Base-by-base conservation (phyloP, 2,329 filamentous ascomycete genomes). In the Fusarium sterilihyphosum region DNA sequence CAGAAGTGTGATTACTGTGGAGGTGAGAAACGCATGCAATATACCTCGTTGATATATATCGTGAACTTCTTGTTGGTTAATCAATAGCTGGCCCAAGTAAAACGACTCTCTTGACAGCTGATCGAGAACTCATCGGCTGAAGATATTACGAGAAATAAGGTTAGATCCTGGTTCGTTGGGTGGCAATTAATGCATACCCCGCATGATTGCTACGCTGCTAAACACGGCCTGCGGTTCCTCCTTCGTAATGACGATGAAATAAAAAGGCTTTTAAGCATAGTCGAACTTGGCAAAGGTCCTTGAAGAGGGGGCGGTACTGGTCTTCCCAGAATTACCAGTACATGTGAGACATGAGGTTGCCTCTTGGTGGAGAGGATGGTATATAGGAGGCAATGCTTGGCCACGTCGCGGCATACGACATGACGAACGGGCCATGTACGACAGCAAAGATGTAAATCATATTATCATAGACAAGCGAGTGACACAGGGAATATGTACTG, bases 1-100 rank as follows among this genome's bases (percentile, higher is more conserved):
- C 29, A 29, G 29, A 11, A 6, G 17, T 5, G 4, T 20, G 6
- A 5, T 6, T 8, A 35, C 9, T 52, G 4, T 20, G 1, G 3
- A 24, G 13, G 8, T 11, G 4, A 35, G n/a, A 35, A 9, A 11
- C 13, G 5, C n/a, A 35, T 16, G 20, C 17, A 24, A 5, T 18
- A n/a, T n/a, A 7, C 16, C 10, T n/a, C 6, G 16, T 7, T 50
- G 20, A 20, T 12, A 26, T 18, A 26, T 5, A 29, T 11, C 6
- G 2, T 16, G 8, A 29, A 8, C n/a, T 46, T 8, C 8, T 24
- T 26, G 13, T 26, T 6, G 11, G 12, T n/a, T 10, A 6, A n/a
- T 22, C 46, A 49, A 49, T n/a, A 3, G 11, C 16, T 13, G 3
- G 12, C 3, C 11, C 8, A 29, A 29, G 29, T 29, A 29, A 29